phyloP scores from a whole-genome alignment of 2,329 filamentous ascomycete species.

The Teratosphaeria epicoccoides region DNA sequence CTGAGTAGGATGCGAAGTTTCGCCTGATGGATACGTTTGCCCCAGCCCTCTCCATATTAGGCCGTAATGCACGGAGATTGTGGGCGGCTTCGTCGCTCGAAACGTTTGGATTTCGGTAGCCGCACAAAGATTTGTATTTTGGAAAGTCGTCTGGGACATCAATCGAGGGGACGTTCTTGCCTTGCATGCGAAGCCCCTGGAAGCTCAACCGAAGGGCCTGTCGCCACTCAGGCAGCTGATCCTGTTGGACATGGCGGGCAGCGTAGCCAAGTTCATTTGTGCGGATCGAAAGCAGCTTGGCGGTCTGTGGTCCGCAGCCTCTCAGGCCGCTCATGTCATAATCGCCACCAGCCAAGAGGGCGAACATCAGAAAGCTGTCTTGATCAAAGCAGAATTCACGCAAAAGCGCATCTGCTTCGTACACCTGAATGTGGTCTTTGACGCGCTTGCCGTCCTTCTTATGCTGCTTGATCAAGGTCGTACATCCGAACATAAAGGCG shows the following conservation, averaged over 20 bases:
- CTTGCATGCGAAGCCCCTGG: slow-evolving; percentile 5
- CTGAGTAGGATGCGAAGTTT: slow-evolving; percentile 27
- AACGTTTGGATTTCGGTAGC: slow-evolving; percentile 29
- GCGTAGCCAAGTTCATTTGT: slow-evolving; percentile 26
- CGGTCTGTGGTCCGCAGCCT: slow-evolving; percentile 27
- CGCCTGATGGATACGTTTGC: slow-evolving; percentile 23
- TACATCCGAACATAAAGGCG: slow-evolving; percentile 38
- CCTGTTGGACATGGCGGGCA: slow-evolving; percentile 16
- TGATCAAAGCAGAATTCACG: slow-evolving; percentile 23
- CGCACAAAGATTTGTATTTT: slow-evolving; percentile 20
- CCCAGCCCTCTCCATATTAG: slow-evolving; percentile 17
- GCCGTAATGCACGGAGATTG: slow-evolving; percentile 19
- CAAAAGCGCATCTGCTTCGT: slow-evolving; percentile 21
- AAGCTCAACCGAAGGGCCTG: slow-evolving; percentile 12
- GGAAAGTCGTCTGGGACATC: slow-evolving; percentile 19
- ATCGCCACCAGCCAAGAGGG: slow-evolving; percentile 33
- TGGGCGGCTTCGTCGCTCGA: slow-evolving; percentile 23
- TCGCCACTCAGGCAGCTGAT: slow-evolving; percentile 19
- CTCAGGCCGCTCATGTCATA: slow-evolving; percentile 29
- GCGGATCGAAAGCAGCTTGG: slow-evolving; percentile 18
- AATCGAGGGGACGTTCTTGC: too few relatives aligned
- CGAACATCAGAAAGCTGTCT: slow-evolving; percentile 31
- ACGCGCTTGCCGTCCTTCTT: slow-evolving; percentile 30
- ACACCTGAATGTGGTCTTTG: slow-evolving; percentile 23
- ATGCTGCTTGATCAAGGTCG: slow-evolving; percentile 29